Conservation (phyloP, 106 monocot genomes). For the Triglochin maritima region DNA sequence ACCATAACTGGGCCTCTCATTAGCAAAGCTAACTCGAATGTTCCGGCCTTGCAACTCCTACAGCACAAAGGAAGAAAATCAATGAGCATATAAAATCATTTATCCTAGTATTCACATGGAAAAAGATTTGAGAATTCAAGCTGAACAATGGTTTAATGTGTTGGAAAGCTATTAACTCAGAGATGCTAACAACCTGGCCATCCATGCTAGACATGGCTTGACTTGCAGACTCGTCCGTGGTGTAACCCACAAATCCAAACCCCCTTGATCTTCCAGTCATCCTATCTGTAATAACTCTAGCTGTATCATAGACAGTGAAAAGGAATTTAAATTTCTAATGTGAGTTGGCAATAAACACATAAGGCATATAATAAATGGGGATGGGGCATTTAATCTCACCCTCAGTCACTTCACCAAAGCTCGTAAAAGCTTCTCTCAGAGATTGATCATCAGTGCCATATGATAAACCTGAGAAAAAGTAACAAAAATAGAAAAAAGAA, state of each 20-base stretch:
- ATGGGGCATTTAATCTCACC: conserved; percentile 20
- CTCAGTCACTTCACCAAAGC: conserved; percentile 75
- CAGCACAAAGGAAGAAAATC: neutral
- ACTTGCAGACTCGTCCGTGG: conserved; percentile 47
- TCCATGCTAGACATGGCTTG: conserved; percentile 72
- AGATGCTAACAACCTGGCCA: conserved; percentile 55
- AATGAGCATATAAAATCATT: neutral
- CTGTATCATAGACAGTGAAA: conserved; percentile 24
- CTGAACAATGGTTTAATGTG: too few species aligned
- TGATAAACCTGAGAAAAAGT: conserved; percentile 51
- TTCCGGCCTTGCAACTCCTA: conserved; percentile 71
- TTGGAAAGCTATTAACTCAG: too few species aligned
- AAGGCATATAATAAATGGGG: neutral
- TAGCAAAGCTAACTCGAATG: conserved; percentile 72
- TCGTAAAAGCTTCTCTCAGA: conserved; percentile 65
- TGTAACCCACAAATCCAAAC: conserved; percentile 81
- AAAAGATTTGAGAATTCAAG: too few species aligned
- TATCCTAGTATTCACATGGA: neutral
- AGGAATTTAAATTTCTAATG: neutral
- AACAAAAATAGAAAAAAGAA: neutral
- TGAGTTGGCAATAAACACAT: neutral
- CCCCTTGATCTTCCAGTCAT: conserved; percentile 84
- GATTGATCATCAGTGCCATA: conserved; percentile 52
- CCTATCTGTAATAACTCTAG: conserved; percentile 70
- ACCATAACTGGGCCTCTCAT: conserved; percentile 38